Evolutionary conservation across 2,329 filamentous ascomycete genomes (phyloP).

Genomic region (Talaromyces sp.): DNA sequence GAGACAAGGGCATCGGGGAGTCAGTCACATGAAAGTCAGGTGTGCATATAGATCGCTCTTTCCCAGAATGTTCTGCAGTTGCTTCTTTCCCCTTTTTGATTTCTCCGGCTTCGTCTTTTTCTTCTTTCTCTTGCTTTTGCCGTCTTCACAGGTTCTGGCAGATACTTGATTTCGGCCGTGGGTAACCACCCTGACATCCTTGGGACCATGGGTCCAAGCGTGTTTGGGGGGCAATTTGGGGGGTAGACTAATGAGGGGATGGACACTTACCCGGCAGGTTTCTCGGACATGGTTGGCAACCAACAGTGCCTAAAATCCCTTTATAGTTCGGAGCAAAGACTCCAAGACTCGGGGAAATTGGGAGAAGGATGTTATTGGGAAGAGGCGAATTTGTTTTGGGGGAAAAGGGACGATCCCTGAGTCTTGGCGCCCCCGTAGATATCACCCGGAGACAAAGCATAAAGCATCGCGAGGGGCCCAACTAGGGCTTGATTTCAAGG

Average conservation of each 20-base stretch:
- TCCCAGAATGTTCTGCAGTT: neutral
- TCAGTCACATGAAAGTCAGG: constrained; percentile 18
- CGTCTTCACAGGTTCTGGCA: neutral
- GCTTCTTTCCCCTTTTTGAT: neutral
- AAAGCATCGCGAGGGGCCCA: neutral
- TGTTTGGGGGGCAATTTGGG: constrained; percentile 1
- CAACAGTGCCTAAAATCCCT: neutral
- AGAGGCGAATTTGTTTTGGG: constrained; percentile 1
- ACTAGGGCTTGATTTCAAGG: neutral
- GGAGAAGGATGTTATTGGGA: neutral
- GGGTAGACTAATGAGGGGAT: neutral
- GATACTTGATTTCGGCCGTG: neutral
- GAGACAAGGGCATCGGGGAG: constrained; percentile 31
- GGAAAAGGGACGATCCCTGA: constrained; percentile 1
- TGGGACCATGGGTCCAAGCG: constrained; percentile 16
- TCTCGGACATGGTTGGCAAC: constrained; percentile 22
- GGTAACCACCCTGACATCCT: neutral
- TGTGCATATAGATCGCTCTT: constrained; percentile 4
- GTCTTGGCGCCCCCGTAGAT: constrained; percentile 5
- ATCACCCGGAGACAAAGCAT: neutral
- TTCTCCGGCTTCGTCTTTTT: neutral
- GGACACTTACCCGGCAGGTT: constrained; percentile 29
- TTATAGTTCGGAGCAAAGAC: neutral
- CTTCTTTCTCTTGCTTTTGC: neutral
- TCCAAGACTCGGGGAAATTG: neutral